phyloP scores from a whole-genome alignment of 345 rosid genomes.

The Combretum micranthum region DNA sequence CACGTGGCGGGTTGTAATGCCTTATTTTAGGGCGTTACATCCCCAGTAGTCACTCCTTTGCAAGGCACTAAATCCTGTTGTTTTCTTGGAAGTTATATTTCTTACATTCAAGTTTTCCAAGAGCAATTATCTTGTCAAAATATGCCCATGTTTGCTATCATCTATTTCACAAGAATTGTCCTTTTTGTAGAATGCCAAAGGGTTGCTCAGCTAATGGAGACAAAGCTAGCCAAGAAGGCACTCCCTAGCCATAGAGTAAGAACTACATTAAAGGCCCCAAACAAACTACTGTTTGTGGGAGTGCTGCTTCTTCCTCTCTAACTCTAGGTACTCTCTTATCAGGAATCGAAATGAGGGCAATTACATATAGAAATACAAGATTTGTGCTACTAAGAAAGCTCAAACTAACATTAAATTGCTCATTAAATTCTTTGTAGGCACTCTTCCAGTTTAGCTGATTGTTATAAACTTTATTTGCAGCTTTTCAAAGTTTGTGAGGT shows the following conservation, averaged over 20 bases:
- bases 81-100: neutral
- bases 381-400: too few relatives aligned
- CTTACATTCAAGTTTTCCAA: neutral
- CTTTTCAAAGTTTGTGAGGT: slow-evolving; percentile 44
- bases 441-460: slow-evolving; percentile 11
- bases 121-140: neutral
- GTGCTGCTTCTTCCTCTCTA: neutral
- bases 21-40: too few relatives aligned
- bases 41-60: slow-evolving; percentile 46
- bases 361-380: too few relatives aligned
- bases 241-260: slow-evolving; percentile 76
- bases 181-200: slow-evolving; percentile 43
- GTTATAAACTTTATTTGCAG: slow-evolving; percentile 26
- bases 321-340: neutral
- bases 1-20: too few relatives aligned
- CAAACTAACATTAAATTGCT: too few relatives aligned
- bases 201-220: slow-evolving; percentile 34
- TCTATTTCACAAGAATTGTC: neutral
- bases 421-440: neutral
- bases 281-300: neutral
- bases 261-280: neutral
- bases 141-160: too few relatives aligned
- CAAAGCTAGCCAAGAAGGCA: slow-evolving; percentile 60
- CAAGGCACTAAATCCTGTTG: slow-evolving; percentile 16
- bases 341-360: too few relatives aligned